Conservation (phyloP, 2,329 filamentous ascomycete genomes). For the Epichloe amarillans region DNA sequence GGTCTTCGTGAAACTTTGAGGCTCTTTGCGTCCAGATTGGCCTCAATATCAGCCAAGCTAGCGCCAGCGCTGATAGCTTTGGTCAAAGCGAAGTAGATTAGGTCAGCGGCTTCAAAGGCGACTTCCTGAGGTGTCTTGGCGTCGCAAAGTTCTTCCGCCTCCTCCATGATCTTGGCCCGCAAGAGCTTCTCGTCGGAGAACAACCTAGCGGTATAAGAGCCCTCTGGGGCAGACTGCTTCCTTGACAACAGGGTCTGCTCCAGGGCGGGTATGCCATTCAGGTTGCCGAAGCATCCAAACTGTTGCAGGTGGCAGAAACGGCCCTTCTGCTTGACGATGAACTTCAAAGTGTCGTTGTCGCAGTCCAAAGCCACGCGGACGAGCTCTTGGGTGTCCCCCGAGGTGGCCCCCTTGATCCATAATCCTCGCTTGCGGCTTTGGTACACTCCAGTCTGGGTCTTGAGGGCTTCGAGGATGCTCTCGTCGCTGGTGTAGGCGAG, state of each 20-base stretch:
- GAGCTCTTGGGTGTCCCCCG: conserved; percentile 84
- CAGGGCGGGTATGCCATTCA: conserved; percentile 67
- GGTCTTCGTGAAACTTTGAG: conserved; percentile 87
- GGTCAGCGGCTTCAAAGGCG: conserved; percentile 86
- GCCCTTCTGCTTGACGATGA: conserved; percentile 80
- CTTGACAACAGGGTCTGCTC: conserved; percentile 77
- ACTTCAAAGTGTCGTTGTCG: conserved; percentile 83
- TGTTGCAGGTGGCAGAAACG: conserved; percentile 91
- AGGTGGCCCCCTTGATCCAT: conserved; percentile 94
- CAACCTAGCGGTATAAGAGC: conserved; percentile 85
- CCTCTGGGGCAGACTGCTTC: conserved; percentile 69
- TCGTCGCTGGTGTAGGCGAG: conserved; percentile 90
- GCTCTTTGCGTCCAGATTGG: conserved; percentile 85
- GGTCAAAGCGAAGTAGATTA: conserved; percentile 90
- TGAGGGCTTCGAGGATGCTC: conserved; percentile 75
- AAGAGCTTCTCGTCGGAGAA: conserved; percentile 87
- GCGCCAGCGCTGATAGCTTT: conserved; percentile 80
- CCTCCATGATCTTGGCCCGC: conserved; percentile 95
- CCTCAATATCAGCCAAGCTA: conserved; percentile 76
- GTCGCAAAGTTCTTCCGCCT: conserved; percentile 87
- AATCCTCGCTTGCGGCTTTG: conserved; percentile 90
- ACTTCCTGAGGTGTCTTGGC: conserved; percentile 71
- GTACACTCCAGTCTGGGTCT: conserved; percentile 71
- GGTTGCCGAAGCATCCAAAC: conserved; percentile 80
- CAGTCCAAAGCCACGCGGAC: conserved; percentile 79